Conservation (phyloP, 164 flowering plant species). For the Euptelea pleiosperma region DNA sequence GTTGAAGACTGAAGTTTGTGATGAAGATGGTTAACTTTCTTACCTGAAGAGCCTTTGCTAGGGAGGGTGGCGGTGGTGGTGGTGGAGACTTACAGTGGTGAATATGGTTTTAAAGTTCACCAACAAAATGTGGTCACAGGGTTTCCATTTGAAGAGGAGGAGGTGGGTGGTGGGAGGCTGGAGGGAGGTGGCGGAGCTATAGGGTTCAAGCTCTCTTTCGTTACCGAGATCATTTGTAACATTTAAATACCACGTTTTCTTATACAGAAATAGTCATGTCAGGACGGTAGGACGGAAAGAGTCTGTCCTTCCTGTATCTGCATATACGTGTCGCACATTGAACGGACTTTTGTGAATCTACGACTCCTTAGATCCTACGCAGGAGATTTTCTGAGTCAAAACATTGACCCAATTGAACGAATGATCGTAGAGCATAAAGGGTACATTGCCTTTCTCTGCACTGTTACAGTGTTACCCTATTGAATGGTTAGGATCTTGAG, state of each 20-base stretch:
- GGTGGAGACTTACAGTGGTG: not conserved
- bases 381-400: no score
- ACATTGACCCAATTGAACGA: no score
- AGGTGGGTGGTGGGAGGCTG: not conserved
- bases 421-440: no score
- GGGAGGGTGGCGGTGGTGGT: slow-evolving; percentile 11
- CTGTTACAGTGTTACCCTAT: no score
- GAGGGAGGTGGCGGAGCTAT: not conserved
- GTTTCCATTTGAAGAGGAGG: slow-evolving; percentile 3
- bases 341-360: no score
- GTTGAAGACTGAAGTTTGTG: not conserved
- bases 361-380: no score
- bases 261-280: no score
- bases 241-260: no score
- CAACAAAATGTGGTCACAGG: slow-evolving; percentile 10
- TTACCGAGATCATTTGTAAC: not conserved
- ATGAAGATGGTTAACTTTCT: slow-evolving; percentile 3
- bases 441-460: no score
- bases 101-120: not conserved
- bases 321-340: slow-evolving; percentile 2
- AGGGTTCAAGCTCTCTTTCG: slow-evolving; percentile 12
- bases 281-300: not conserved
- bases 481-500: no score
- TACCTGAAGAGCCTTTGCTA: slow-evolving; percentile 6
- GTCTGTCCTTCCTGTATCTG: not conserved